Evolutionary conservation across 345 rosid genomes (phyloP).

Genomic region (Lepidium didymum): DNA sequence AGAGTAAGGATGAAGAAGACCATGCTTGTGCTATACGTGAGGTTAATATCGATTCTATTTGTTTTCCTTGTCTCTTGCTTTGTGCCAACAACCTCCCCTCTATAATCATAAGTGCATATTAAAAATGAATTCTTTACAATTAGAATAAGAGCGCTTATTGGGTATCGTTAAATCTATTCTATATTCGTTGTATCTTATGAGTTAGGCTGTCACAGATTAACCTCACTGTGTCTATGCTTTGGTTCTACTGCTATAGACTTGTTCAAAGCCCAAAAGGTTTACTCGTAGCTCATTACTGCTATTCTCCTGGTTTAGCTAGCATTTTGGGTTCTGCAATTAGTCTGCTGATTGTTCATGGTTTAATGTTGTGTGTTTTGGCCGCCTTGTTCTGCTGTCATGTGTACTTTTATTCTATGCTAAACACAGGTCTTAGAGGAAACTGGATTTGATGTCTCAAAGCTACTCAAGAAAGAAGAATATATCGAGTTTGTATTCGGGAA

Average conservation of each 20-base stretch:
- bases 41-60: conserved; percentile 34
- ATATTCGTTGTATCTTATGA: not conserved
- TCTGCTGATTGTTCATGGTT: not conserved
- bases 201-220: not conserved
- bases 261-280: conserved; percentile 3
- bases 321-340: not conserved
- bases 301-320: not conserved
- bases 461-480: conserved; percentile 72
- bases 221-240: not conserved
- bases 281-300: not conserved
- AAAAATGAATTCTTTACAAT: not conserved
- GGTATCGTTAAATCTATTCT: not conserved
- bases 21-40: conserved; percentile 94
- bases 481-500: conserved; percentile 84
- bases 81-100: not conserved
- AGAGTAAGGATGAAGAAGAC: conserved; percentile 98
- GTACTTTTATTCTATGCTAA: conserved; percentile 6
- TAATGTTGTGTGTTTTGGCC: not conserved
- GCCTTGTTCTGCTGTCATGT: not conserved
- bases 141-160: not conserved
- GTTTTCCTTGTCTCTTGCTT: not conserved
- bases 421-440: conserved; percentile 90
- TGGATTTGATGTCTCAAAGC: conserved; percentile 80
- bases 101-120: not conserved
- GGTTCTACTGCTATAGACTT: conserved; percentile 1